These are phyloP conservation scores for Zostera marina DNA, from an alignment of 116 monocot genomes.

Conservation along the genomic window DNA sequence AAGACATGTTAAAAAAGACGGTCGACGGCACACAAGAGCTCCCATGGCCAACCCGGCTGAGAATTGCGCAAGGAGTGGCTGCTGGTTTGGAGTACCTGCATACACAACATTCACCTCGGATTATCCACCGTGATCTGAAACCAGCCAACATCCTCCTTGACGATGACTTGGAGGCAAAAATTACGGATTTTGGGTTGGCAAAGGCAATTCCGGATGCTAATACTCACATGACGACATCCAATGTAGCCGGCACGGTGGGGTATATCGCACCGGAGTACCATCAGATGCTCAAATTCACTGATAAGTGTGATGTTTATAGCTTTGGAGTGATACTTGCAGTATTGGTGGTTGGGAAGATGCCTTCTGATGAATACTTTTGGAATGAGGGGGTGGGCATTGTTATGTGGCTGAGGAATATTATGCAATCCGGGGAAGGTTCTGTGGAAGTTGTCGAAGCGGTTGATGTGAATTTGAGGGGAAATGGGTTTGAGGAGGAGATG, in stretches of 20 bases:
- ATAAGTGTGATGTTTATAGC: constrained; percentile 63
- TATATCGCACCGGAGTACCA: constrained; percentile 88
- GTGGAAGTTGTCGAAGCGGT: constrained; percentile 9
- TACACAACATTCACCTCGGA: constrained; percentile 35
- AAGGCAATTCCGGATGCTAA: constrained; percentile 46
- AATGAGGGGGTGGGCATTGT: constrained; percentile 51
- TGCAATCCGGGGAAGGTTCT: constrained; percentile 7
- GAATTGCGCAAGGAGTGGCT: constrained; percentile 41
- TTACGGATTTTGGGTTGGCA: constrained; percentile 68
- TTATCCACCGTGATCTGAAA: constrained; percentile 78
- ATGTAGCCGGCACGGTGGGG: constrained; percentile 56
- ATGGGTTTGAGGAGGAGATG: constrained; percentile 26
- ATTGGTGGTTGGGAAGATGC: constrained; percentile 46
- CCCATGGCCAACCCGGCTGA: constrained; percentile 23
- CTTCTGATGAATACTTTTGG: constrained; percentile 47
- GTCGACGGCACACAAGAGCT: constrained; percentile 4
- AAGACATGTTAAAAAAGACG: constrained; percentile 14
- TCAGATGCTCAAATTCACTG: constrained; percentile 45
- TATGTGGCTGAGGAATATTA: constrained; percentile 40
- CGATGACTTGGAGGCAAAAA: constrained; percentile 49
- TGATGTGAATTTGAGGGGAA: constrained; percentile 19
- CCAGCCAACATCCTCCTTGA: constrained; percentile 73
- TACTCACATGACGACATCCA: constrained; percentile 35
- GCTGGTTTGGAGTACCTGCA: constrained; percentile 71
- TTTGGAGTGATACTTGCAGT: constrained; percentile 67